Evolutionary conservation across 1,284 basidiomycete genomes (phyloP).

Genomic region (Meira nashicola): DNA sequence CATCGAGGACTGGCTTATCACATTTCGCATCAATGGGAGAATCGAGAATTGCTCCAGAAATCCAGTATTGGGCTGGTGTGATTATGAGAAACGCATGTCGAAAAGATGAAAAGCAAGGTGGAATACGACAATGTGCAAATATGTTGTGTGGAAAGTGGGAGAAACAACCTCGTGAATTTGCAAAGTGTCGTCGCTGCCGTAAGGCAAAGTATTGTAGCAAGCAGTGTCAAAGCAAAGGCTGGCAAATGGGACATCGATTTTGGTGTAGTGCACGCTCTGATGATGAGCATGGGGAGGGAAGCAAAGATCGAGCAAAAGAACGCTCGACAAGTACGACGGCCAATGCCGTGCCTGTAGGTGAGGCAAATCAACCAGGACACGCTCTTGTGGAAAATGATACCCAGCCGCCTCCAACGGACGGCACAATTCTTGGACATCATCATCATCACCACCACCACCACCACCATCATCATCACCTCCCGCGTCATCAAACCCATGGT

Average conservation of each 20-base stretch:
- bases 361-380: background rate
- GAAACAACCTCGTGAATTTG: slow-evolving; percentile 85
- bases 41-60: slow-evolving; percentile 75
- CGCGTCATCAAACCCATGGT: background rate
- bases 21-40: slow-evolving; percentile 46
- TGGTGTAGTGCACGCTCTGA: slow-evolving; percentile 53
- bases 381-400: background rate
- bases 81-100: slow-evolving; percentile 99
- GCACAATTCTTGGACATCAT: background rate
- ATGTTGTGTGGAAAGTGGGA: slow-evolving; percentile 90
- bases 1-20: slow-evolving; percentile 67
- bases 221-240: slow-evolving; percentile 92
- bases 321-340: background rate
- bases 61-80: slow-evolving; percentile 98
- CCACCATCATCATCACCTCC: background rate
- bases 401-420: background rate
- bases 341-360: background rate
- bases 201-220: slow-evolving; percentile 99
- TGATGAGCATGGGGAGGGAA: slow-evolving; percentile 31
- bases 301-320: slow-evolving; percentile 23
- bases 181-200: slow-evolving; percentile 88
- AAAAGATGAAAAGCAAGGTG: slow-evolving; percentile 78
- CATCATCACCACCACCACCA: background rate
- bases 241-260: slow-evolving; percentile 90
- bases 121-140: slow-evolving; percentile 94